Evolutionary conservation across 2,329 filamentous ascomycete species (phyloP), one percentile per base, ranked within the genome.

Genomic region (Colletotrichum limetticola): DNA sequence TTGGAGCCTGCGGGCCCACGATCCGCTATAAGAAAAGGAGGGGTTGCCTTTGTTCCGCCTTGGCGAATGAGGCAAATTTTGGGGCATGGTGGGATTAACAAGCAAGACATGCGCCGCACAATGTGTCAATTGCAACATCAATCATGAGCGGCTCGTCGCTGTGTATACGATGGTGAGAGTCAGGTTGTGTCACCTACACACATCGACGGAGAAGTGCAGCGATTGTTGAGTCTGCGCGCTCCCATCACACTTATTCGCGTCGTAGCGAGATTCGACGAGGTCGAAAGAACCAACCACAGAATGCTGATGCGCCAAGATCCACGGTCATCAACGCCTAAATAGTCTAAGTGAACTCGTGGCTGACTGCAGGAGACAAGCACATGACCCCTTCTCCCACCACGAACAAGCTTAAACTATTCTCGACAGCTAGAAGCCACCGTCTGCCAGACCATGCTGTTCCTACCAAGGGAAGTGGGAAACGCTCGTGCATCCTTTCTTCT

Each of bases 11-110:
- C 42, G 60, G 60, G 49, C 28, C 60, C 59, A n/a, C 46, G 42
- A 52, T 52, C 60, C 42, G 26, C 42, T n/a, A 24, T n/a, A 8
- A 16, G 24, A 28, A 52, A 14, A 22, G 24, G 59, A 52, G 60
- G 60, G n/a, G 42, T 32, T 52, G 60, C 60, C 42, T 52, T n/a
- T 49, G 46, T 32, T 62, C 60, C 42, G 60, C 7, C 60, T 62
- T 62, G 60, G 60, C 60, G 42, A 49, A 5, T n/a, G n/a, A 28
- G 12, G 26, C 79, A 80, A 84, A 28, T 32, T 32, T 32, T 49
- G 19, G 8, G 42, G 42, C 1, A 35, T 35, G 5, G 2, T 35
- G 32, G 32, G 32, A 49, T 49, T 22, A 2, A 22, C 19, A 11
- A 49, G 19, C 42, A 49, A 49, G 42, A 22, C 42, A 49, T 49